Percentiles rank a stretch among this genome's conserved stretches.
phyloP scores from a whole-genome alignment of 2,329 filamentous ascomycete species.

The Aspergillus sp. region DNA sequence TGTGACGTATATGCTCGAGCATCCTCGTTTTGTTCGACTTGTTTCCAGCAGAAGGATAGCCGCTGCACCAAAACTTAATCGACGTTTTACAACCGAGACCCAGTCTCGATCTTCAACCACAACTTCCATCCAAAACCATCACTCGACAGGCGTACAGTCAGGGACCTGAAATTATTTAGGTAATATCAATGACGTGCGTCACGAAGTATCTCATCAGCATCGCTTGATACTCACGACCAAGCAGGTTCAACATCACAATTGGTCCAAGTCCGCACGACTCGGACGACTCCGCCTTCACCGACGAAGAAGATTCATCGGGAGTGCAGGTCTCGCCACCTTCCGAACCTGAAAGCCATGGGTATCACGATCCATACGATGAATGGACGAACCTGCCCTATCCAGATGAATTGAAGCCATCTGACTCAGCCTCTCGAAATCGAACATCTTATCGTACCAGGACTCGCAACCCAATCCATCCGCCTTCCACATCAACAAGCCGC shows the following conservation, averaged over 20 bases:
- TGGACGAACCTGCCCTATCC: constrained; percentile 44
- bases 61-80: background rate
- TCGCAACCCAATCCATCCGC: constrained; percentile 39
- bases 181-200: constrained; percentile 23
- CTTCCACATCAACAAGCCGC: constrained; percentile 38
- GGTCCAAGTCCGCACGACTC: constrained; percentile 39
- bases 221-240: constrained; percentile 12
- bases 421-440: constrained; percentile 47
- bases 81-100: background rate
- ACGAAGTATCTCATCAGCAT: background rate
- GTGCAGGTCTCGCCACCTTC: constrained; percentile 46
- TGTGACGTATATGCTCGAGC: background rate
- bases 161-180: background rate
- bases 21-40: background rate
- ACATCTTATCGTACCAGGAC: constrained; percentile 37
- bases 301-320: constrained; percentile 48
- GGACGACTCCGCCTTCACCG: constrained; percentile 39
- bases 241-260: constrained; percentile 46
- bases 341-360: constrained; percentile 41
- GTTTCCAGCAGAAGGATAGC: background rate
- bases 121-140: background rate
- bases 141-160: background rate
- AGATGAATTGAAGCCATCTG: constrained; percentile 48
- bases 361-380: constrained; percentile 37
- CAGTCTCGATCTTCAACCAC: constrained; percentile 6